phyloP scores from a whole-genome alignment of 306 rosid genomes.

The Luffa acutangula region DNA sequence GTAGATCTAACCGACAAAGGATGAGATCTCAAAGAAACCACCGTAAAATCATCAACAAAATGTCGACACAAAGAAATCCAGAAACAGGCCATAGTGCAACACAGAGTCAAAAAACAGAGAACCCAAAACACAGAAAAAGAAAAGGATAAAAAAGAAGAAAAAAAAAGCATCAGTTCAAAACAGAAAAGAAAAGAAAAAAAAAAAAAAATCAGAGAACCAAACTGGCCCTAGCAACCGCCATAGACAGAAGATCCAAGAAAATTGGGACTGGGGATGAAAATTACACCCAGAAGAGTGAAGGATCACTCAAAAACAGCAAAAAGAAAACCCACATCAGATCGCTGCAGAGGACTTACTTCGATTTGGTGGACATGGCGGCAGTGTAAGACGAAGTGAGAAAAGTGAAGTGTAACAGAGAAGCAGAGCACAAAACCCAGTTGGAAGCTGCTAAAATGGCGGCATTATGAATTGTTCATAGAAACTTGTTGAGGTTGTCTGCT shows the following conservation, averaged over 20 bases:
- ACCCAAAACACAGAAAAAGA: background rate
- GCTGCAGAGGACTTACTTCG: constrained; percentile 42
- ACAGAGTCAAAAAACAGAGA: constrained; percentile 5
- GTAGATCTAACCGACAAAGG: constrained; percentile 5
- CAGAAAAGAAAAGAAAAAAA: background rate
- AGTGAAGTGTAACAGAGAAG: constrained; percentile 4
- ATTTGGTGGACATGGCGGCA: constrained; percentile 64
- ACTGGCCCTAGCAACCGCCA: background rate
- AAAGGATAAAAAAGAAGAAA: background rate
- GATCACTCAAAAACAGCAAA: background rate
- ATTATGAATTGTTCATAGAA: constrained; percentile 13
- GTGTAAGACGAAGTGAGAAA: constrained; percentile 15
- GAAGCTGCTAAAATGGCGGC: constrained; percentile 35
- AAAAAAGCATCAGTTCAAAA: background rate
- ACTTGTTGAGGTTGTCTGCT: background rate
- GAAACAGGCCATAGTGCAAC: constrained; percentile 15
- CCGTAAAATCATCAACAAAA: background rate
- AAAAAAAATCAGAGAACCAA: background rate
- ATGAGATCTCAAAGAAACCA: constrained; percentile 5
- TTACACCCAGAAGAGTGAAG: constrained; percentile 4
- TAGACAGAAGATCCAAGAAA: constrained; percentile 36
- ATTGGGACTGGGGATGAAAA: constrained; percentile 10
- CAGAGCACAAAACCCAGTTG: background rate
- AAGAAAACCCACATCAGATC: constrained; percentile 38
- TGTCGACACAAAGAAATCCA: background rate